Percentiles rank a stretch among this genome's conserved stretches.
Conservation (phyloP, 129 eudicot species). For the Deinandra increscens region DNA sequence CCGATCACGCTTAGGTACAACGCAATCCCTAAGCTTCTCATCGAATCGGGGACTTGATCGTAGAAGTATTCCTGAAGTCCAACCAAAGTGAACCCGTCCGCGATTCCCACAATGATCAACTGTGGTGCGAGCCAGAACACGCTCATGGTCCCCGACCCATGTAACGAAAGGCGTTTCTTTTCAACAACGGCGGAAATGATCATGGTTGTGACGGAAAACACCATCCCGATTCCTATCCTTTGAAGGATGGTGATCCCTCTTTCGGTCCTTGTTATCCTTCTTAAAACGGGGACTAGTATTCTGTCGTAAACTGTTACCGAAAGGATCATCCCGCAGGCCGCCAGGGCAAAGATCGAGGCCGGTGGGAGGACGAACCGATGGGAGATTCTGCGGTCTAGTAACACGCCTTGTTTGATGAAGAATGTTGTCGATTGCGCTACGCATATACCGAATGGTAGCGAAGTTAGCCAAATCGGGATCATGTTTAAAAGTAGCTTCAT, state of each 20-base stretch:
- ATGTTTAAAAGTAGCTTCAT: slow-evolving; percentile 62
- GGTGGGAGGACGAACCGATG: slow-evolving; percentile 64
- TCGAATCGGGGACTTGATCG: slow-evolving; percentile 80
- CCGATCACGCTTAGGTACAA: slow-evolving; percentile 76
- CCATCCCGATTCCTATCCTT: slow-evolving; percentile 81
- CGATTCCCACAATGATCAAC: slow-evolving; percentile 55
- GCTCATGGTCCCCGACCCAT: slow-evolving; percentile 49
- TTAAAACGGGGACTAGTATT: slow-evolving; percentile 52
- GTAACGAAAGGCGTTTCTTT: slow-evolving; percentile 46
- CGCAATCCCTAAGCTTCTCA: slow-evolving; percentile 77
- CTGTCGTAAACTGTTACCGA: slow-evolving; percentile 52
- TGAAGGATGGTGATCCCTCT: slow-evolving; percentile 68
- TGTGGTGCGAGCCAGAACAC: slow-evolving; percentile 84
- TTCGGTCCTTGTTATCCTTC: slow-evolving; percentile 58
- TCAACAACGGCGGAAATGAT: slow-evolving; percentile 64
- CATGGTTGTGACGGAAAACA: slow-evolving; percentile 51
- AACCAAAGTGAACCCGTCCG: slow-evolving; percentile 66
- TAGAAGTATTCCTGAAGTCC: slow-evolving; percentile 86
- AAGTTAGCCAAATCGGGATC: slow-evolving; percentile 79
- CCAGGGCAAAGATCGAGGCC: slow-evolving; percentile 54
- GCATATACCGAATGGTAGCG: slow-evolving; percentile 61
- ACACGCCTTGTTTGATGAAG: slow-evolving; percentile 72
- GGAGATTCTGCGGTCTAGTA: slow-evolving; percentile 47
- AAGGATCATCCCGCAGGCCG: slow-evolving; percentile 61
- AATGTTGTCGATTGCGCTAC: slow-evolving; percentile 69